Evolutionary conservation across 805 yeast species (phyloP), one percentile per base, ranked within the genome.

Genomic region (Zygotorulaspora danielsina): DNA sequence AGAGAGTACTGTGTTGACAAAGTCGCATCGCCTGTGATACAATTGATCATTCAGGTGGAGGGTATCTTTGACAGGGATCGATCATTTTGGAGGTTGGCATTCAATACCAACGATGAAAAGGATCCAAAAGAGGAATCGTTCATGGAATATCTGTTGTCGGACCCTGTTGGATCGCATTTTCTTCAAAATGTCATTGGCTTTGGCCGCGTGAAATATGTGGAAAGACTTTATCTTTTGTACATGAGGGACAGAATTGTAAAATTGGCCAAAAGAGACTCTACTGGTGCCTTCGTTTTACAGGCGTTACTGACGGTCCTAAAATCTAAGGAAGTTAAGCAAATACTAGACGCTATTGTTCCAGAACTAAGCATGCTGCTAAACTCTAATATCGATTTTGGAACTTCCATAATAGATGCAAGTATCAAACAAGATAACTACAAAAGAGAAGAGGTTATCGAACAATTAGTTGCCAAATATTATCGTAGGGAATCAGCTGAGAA

Each of bases 131-230:
- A 84, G 52, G 89, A 76, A 46, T 78, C 93, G 0, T 88, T 84
- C 59, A 80, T 89, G 20, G 96, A 88, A 57, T 84, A 83, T 53
- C 69, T 89, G 39, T 65, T 90, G 25, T 77, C 93, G 6, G 96
- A 88, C 55, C 70, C 94, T 1, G 86, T 89, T n/a, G 98, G 97
- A 0, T 83, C 95, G 1, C 97, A 88, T 63, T 90, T 93, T 67
- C 69, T 90, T 19, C 87, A 93, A 61, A 73, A 80, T 13, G 73
- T 79, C 8, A 69, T 89, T 36, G 76, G 73, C 34, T 75, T 73
- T 42, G 79, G 81, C 45, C 78, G 93, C 48, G 64, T 75, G 46
- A 81, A 78, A 48, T 79, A 77, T 55, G 75, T 84, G 15, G 84
- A 81, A 51, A 73, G 95, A 51, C 61, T 90, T 33, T 86, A 78